These are phyloP conservation scores for Drechslerella dactyloides DNA, from an alignment of 2,329 filamentous ascomycete species.

Conservation along the genomic window DNA sequence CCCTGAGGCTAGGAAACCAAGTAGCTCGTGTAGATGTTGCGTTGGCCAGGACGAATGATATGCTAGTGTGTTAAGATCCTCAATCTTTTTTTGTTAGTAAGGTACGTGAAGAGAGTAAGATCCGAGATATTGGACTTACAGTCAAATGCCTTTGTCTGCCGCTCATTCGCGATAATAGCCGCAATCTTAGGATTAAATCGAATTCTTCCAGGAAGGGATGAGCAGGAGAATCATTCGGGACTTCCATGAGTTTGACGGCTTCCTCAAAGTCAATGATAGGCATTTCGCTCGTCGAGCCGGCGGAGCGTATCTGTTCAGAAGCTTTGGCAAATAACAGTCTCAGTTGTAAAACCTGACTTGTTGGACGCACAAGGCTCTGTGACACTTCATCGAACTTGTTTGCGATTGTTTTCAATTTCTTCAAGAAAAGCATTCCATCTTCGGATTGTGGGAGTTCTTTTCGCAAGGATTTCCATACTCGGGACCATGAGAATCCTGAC, in stretches of 20 bases:
- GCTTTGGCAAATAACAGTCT: conserved; percentile 33
- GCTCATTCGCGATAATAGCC: conserved; percentile 20
- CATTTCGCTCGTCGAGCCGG: conserved; percentile 8
- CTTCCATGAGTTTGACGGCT: conserved; percentile 16
- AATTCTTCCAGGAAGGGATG: conserved; percentile 34
- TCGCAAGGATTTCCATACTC: conserved; percentile 35
- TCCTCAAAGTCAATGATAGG: conserved; percentile 33
- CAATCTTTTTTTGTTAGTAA: conserved; percentile 21
- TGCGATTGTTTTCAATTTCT: conserved; percentile 23
- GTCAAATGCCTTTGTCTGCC: neutral
- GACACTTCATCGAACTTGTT: conserved; percentile 35
- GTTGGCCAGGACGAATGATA: conserved; percentile 39
- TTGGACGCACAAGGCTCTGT: conserved; percentile 19
- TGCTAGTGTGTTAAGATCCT: conserved; percentile 26
- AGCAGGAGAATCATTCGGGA: neutral
- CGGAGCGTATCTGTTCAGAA: conserved; percentile 22
- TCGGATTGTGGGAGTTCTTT: conserved; percentile 35
- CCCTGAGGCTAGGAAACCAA: neutral
- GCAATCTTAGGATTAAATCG: conserved; percentile 36
- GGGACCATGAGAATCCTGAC: conserved; percentile 45
- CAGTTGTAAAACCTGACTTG: conserved; percentile 27
- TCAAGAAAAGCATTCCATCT: conserved; percentile 24
- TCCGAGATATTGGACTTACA: conserved; percentile 6
- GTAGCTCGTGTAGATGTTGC: conserved; percentile 6
- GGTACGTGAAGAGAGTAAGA: neutral